Conservation (phyloP, 495 filamentous ascomycete species). For the Tetracladium marchalianum region DNA sequence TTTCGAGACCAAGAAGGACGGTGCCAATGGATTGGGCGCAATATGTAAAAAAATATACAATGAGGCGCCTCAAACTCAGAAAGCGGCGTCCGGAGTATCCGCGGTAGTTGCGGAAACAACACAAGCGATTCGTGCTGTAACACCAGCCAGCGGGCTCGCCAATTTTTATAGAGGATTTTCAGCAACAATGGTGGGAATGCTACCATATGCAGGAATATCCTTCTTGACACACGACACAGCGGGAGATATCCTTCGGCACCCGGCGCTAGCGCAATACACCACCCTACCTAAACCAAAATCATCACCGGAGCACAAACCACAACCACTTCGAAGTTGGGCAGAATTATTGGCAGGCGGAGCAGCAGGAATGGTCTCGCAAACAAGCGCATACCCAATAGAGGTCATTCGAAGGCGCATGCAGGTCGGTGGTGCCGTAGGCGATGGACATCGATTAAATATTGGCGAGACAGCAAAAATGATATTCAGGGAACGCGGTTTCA, state of each 20-base stretch:
- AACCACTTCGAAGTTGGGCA: conserved; percentile 65
- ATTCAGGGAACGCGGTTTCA: conserved; percentile 60
- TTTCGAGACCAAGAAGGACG: conserved; percentile 72
- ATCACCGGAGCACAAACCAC: conserved; percentile 44
- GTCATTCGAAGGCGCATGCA: conserved; percentile 91
- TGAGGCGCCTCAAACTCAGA: conserved; percentile 39
- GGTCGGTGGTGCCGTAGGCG: conserved; percentile 86
- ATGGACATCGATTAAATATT: conserved; percentile 69
- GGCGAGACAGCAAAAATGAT: conserved; percentile 68
- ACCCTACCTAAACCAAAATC: conserved; percentile 36
- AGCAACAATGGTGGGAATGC: conserved; percentile 83
- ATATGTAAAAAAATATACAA: conserved; percentile 80
- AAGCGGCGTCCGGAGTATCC: neutral
- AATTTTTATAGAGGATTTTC: conserved; percentile 96
- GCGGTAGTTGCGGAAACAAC: neutral
- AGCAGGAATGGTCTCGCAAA: conserved; percentile 83
- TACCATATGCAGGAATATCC: conserved; percentile 94
- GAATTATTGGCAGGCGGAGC: conserved; percentile 76
- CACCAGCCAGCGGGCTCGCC: conserved; percentile 55
- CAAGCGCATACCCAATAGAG: conserved; percentile 85
- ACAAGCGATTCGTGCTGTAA: conserved; percentile 13
- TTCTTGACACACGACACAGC: conserved; percentile 90
- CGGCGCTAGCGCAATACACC: conserved; percentile 56
- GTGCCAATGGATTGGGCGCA: conserved; percentile 51
- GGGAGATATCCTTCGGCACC: conserved; percentile 68